phyloP scores from a whole-genome alignment of 805 yeast species.

The Torulaspora microellipsoides region DNA sequence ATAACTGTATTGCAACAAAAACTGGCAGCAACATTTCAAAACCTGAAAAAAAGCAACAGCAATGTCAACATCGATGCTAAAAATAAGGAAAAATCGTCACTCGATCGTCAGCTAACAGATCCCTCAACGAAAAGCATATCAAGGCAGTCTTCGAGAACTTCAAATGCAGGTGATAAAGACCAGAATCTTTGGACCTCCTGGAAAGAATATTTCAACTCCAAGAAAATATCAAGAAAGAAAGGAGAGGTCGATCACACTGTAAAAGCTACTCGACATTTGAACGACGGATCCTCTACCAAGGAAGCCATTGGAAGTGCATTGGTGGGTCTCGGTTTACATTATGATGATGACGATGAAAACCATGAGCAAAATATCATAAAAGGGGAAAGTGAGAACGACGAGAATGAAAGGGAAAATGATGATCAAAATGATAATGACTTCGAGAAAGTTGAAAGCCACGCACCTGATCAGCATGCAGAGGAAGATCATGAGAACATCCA shows the following conservation, averaged over 20 bases:
- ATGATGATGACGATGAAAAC: constrained; percentile 4
- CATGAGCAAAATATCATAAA: neutral
- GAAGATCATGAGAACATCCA: neutral
- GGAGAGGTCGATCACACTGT: constrained; percentile 6
- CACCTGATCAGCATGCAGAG: neutral
- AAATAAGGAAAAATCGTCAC: constrained; percentile 2
- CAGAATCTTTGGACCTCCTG: constrained; percentile 25
- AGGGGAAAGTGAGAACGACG: neutral
- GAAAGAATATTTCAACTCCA: constrained; percentile 28
- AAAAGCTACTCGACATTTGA: constrained; percentile 13
- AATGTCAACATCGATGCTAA: constrained; percentile 2
- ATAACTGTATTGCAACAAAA: constrained; percentile 29
- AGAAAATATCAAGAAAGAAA: constrained; percentile 11
- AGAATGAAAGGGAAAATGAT: neutral
- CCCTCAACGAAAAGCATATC: neutral
- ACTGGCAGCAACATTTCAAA: constrained; percentile 32
- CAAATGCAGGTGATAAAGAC: constrained; percentile 2
- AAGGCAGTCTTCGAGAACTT: constrained; percentile 1
- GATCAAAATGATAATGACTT: neutral
- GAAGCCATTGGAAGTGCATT: constrained; percentile 24
- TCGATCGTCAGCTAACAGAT: constrained; percentile 3
- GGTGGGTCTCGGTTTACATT: constrained; percentile 23
- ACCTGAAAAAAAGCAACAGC: constrained; percentile 23
- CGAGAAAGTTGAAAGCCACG: neutral
- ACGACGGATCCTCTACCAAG: constrained; percentile 11